These are phyloP conservation scores for Curvularia lunata DNA, from an alignment of 2,329 filamentous ascomycete genomes.

Conservation along the genomic window DNA sequence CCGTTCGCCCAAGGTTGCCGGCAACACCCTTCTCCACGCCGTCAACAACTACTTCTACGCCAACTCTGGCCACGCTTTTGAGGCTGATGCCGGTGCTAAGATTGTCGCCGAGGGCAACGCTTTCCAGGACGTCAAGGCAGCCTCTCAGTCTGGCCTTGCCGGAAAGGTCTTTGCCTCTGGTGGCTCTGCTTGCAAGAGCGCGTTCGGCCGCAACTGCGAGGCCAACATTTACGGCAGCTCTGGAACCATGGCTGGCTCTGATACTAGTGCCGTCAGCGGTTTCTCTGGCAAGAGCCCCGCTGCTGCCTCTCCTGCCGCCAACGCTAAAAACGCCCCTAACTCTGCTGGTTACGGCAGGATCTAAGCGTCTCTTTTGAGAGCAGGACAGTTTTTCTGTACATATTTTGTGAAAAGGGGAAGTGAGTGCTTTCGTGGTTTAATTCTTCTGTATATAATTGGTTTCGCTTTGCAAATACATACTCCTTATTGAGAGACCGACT, in stretches of 20 bases:
- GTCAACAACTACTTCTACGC: slow-evolving; percentile 69
- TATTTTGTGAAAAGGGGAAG: background rate
- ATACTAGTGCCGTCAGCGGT: slow-evolving; percentile 57
- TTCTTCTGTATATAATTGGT: background rate
- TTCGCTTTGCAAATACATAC: background rate
- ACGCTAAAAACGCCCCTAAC: slow-evolving; percentile 28
- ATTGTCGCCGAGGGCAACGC: slow-evolving; percentile 65
- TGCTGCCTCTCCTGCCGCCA: slow-evolving; percentile 40
- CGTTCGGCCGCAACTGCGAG: slow-evolving; percentile 60
- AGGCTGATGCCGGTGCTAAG: slow-evolving; percentile 48
- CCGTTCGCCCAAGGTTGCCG: slow-evolving; percentile 62
- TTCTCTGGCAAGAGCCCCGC: slow-evolving; percentile 63
- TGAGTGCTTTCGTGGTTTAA: background rate
- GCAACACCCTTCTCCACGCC: slow-evolving; percentile 64
- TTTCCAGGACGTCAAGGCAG: slow-evolving; percentile 60
- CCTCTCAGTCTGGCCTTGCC: slow-evolving; percentile 51
- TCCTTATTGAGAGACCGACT: background rate
- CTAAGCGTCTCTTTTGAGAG: slow-evolving; percentile 12
- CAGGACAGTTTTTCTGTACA: background rate
- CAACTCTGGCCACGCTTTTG: slow-evolving; percentile 65
- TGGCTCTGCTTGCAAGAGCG: slow-evolving; percentile 50
- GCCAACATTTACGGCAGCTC: slow-evolving; percentile 52
- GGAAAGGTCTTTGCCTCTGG: slow-evolving; percentile 52
- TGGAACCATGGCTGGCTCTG: slow-evolving; percentile 40
- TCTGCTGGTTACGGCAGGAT: slow-evolving; percentile 35